These are phyloP conservation scores for Candida namnaoensis DNA, from an alignment of 805 yeast species.

Conservation along the genomic window DNA sequence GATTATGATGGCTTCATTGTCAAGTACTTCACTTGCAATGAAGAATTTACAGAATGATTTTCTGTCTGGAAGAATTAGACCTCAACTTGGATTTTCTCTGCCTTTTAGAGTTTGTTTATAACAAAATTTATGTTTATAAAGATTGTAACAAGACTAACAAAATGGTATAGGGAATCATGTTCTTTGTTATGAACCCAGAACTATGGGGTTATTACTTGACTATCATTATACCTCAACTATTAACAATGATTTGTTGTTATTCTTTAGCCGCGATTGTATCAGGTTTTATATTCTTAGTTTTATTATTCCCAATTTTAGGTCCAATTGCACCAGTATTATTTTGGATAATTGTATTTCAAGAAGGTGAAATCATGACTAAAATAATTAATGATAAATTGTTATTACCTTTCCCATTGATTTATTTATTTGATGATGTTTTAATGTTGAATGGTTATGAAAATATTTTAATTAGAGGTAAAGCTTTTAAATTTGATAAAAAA, in stretches of 20 bases:
- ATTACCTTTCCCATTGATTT: conserved; percentile 38
- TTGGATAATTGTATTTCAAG: conserved; percentile 33
- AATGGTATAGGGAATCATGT: conserved; percentile 25
- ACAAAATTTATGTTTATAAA: too few relatives aligned
- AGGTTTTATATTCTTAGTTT: conserved; percentile 23
- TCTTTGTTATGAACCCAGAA: conserved; percentile 29
- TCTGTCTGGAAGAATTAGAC: too few relatives aligned
- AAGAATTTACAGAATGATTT: too few relatives aligned
- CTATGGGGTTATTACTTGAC: conserved; percentile 39
- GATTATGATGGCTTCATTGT: too few relatives aligned
- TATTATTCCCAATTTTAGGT: conserved; percentile 35
- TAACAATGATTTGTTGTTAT: conserved; percentile 24
- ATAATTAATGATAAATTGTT: conserved; percentile 31
- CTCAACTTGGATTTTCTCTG: too few relatives aligned
- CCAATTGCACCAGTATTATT: conserved; percentile 42
- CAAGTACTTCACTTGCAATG: too few relatives aligned
- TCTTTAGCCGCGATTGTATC: conserved; percentile 35
- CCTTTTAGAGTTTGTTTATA: too few relatives aligned
- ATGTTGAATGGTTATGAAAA: conserved; percentile 35
- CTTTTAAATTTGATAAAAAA: conserved; percentile 20
- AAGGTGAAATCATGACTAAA: conserved; percentile 31
- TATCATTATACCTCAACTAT: conserved; percentile 35
- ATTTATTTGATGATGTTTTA: conserved; percentile 39
- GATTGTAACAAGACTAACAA: too few relatives aligned
- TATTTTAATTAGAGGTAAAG: conserved; percentile 30